Conservation (phyloP, 257 asterid genomes). For the Cordia subcordata region DNA sequence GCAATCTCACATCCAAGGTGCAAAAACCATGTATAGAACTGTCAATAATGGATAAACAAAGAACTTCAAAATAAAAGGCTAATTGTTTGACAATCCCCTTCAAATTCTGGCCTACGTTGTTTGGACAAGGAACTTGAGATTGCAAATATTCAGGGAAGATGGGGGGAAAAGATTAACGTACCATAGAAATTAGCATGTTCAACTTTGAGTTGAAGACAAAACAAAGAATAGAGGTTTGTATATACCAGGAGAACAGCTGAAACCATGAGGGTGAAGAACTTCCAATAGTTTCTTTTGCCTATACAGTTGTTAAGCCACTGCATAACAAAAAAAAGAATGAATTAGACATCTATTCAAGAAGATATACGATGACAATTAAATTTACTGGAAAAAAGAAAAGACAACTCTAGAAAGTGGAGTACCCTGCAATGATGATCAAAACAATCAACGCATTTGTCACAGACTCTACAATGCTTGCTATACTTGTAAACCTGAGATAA, state of each 20-base stretch:
- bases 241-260: constrained; percentile 95
- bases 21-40: constrained; percentile 35
- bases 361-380: background rate
- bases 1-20: constrained; percentile 68
- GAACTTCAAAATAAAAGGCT: constrained; percentile 20
- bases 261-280: constrained; percentile 90
- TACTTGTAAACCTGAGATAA: constrained; percentile 77
- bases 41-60: constrained; percentile 37
- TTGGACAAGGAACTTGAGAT: background rate
- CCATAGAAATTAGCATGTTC: background rate
- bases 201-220: background rate
- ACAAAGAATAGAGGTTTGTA: constrained; percentile 18
- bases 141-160: no score
- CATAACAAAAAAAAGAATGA: constrained; percentile 22
- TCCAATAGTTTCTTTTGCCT: constrained; percentile 87
- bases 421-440: constrained; percentile 99
- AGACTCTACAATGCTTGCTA: constrained; percentile 98
- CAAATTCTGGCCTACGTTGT: background rate
- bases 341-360: constrained; percentile 10
- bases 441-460: constrained; percentile 92
- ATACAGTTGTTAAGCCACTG: constrained; percentile 99
- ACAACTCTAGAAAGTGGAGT: constrained; percentile 8
- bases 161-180: no score
- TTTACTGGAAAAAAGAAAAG: background rate
- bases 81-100: constrained; percentile 6